These are phyloP conservation scores for Rubia balearica DNA, from an alignment of 305 asterid species.

Conservation along the genomic window DNA sequence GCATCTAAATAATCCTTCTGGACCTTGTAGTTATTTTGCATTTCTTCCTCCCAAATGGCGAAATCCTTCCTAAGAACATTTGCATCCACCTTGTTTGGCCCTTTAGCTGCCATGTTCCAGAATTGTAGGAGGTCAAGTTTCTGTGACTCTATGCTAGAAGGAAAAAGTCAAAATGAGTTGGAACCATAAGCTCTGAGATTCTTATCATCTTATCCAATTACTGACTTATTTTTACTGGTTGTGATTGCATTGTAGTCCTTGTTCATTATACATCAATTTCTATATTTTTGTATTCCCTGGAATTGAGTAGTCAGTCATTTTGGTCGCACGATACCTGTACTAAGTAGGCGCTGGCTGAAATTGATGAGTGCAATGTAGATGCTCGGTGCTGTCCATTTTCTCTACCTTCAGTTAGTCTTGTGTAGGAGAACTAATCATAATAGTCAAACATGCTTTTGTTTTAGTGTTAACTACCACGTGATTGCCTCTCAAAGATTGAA, in stretches of 20 bases:
- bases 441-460: neutral
- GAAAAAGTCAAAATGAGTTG: neutral
- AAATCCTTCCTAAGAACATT: too few species aligned
- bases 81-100: neutral
- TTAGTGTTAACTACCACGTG: neutral
- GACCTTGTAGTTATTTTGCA: neutral
- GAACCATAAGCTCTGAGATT: neutral
- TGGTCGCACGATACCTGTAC: too few species aligned
- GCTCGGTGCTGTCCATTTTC: neutral
- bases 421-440: neutral
- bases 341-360: neutral
- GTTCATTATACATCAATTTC: neutral
- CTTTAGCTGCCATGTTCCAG: neutral
- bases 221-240: too few species aligned
- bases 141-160: neutral
- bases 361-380: neutral
- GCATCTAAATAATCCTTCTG: conserved; percentile 1
- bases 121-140: neutral
- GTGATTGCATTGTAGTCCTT: neutral
- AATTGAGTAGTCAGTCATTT: neutral
- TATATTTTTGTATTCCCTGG: neutral
- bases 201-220: neutral
- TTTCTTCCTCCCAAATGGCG: neutral
- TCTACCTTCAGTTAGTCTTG: neutral
- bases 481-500: neutral